These are phyloP conservation scores for Creolimax fragrantissima DNA, from an alignment of 78 protist genomes.

Conservation along the genomic window DNA sequence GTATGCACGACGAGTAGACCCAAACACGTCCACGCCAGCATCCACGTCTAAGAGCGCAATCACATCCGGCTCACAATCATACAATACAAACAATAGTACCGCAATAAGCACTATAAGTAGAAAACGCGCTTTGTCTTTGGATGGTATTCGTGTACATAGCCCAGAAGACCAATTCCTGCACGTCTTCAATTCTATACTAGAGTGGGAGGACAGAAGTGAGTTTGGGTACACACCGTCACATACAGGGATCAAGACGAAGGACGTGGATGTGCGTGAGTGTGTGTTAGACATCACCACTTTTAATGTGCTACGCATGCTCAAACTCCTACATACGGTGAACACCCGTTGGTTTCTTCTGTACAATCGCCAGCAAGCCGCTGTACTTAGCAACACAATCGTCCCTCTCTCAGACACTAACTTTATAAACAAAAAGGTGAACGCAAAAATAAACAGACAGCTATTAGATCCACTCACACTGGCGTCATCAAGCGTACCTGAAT, in stretches of 20 bases:
- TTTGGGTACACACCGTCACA: too few relatives aligned
- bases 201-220: neutral
- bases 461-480: neutral
- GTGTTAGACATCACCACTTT: too few relatives aligned
- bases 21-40: neutral
- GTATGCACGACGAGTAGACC: neutral
- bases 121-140: neutral
- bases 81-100: neutral
- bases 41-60: neutral
- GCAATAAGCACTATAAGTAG: neutral
- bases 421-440: neutral
- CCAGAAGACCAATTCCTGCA: neutral
- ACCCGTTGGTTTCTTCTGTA: neutral
- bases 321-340: too few relatives aligned
- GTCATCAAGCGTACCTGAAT: neutral
- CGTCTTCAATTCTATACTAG: neutral
- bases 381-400: neutral
- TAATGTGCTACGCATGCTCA: too few relatives aligned
- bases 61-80: too few relatives aligned
- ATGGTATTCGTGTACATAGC: neutral
- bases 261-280: too few relatives aligned
- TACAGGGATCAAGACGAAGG: too few relatives aligned
- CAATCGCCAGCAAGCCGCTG: neutral
- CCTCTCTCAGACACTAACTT: neutral
- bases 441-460: neutral